phyloP scores from a whole-genome alignment of 306 rosid species.

The Dalbergia cochinchinensis region DNA sequence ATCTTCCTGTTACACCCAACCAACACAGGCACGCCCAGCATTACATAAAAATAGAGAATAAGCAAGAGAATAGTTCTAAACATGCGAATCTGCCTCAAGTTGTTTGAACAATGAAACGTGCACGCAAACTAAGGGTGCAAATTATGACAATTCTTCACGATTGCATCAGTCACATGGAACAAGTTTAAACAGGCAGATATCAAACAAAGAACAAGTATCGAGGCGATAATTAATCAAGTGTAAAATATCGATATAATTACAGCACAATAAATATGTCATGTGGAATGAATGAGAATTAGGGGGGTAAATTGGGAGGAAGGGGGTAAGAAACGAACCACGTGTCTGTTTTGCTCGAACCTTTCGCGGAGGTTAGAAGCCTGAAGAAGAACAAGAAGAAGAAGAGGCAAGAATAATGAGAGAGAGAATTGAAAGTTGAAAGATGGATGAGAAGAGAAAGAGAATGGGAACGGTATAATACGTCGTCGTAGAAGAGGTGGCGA shows the following conservation, averaged over 20 bases:
- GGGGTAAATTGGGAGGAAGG: not conserved
- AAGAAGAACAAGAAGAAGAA: not conserved
- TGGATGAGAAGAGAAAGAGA: not conserved
- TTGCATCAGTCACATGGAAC: not conserved
- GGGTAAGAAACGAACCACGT: slow-evolving; percentile 70
- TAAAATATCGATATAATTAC: not conserved
- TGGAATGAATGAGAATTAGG: not conserved
- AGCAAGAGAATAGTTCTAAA: not conserved
- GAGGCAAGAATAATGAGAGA: not conserved
- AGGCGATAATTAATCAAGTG: not conserved
- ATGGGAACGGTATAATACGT: slow-evolving; percentile 49
- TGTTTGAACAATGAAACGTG: not conserved
- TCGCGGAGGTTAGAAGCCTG: slow-evolving; percentile 91
- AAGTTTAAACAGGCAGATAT: not conserved
- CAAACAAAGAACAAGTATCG: not conserved
- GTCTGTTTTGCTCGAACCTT: slow-evolving; percentile 79
- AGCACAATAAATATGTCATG: not conserved
- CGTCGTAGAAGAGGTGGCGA: slow-evolving; percentile 94
- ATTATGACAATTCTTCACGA: not conserved
- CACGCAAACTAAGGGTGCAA: not conserved
- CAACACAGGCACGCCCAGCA: slow-evolving; percentile 26
- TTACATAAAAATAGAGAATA: slow-evolving; percentile 1
- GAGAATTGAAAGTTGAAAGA: not conserved
- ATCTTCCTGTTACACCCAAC: slow-evolving; percentile 65
- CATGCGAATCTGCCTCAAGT: not conserved